Conservation (phyloP, 495 filamentous ascomycete species). For the Daldinia vernicosa region DNA sequence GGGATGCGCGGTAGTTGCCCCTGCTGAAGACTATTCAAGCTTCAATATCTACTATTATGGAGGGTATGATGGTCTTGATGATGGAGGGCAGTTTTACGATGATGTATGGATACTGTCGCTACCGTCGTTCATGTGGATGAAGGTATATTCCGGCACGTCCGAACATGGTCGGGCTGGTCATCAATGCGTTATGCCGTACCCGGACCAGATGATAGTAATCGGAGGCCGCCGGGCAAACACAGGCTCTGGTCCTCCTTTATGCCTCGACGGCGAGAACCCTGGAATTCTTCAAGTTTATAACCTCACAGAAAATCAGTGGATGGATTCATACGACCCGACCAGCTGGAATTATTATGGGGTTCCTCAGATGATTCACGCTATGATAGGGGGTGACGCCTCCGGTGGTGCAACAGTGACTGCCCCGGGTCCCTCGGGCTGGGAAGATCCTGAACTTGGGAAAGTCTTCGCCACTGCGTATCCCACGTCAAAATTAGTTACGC, state of each 20-base stretch:
- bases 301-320: constrained; percentile 65
- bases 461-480: constrained; percentile 68
- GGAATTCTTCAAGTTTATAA: constrained; percentile 69
- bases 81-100: constrained; percentile 56
- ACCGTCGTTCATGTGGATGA: constrained; percentile 80
- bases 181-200: constrained; percentile 72
- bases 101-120: constrained; percentile 79
- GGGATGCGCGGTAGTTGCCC: constrained; percentile 72
- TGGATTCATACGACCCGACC: constrained; percentile 67
- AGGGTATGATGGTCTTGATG: constrained; percentile 65
- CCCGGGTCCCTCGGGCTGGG: constrained; percentile 60
- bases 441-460: constrained; percentile 55
- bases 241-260: constrained; percentile 41
- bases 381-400: constrained; percentile 68
- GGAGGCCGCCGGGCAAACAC: constrained; percentile 58
- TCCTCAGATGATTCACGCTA: constrained; percentile 61
- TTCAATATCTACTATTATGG: constrained; percentile 82
- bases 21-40: constrained; percentile 67
- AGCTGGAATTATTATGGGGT: constrained; percentile 68
- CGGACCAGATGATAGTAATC: constrained; percentile 77
- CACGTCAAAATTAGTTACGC: constrained; percentile 62
- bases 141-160: constrained; percentile 58
- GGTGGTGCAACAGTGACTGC: constrained; percentile 68
- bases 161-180: constrained; percentile 67
- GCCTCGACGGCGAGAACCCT: constrained; percentile 58